These are phyloP conservation scores for Wallacemonas sp. DNA, from an alignment of 208 protist genomes.

Conservation along the genomic window DNA sequence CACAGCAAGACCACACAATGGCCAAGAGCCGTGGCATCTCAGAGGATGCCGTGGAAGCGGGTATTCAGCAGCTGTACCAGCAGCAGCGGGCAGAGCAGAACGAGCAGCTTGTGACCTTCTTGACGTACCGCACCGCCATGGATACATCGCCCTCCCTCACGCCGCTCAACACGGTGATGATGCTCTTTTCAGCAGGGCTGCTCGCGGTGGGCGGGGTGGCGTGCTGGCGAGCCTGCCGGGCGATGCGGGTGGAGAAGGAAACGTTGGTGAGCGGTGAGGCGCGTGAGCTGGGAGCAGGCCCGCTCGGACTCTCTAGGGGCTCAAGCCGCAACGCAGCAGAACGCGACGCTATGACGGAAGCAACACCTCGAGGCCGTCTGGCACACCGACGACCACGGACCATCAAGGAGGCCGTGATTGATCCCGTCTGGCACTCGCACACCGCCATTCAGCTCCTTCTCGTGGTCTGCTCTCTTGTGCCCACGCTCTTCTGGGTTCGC, in stretches of 20 bases:
- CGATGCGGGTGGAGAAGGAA: slow-evolving; percentile 22
- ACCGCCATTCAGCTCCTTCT: slow-evolving; percentile 10
- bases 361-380: background rate
- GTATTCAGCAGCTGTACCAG: slow-evolving; percentile 6
- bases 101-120: slow-evolving; percentile 6
- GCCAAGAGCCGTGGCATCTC: background rate
- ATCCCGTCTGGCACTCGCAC: slow-evolving; percentile 5
- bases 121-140: slow-evolving; percentile 14
- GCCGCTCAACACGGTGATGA: slow-evolving; percentile 9
- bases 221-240: slow-evolving; percentile 23
- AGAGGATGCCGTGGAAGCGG: background rate
- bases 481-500: slow-evolving; percentile 13
- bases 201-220: slow-evolving; percentile 26
- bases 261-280: slow-evolving; percentile 4
- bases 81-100: slow-evolving; percentile 4
- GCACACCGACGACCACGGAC: background rate
- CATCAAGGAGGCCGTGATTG: slow-evolving; percentile 7
- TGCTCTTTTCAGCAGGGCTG: slow-evolving; percentile 23
- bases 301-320: background rate
- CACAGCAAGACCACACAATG: no score
- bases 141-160: slow-evolving; percentile 17
- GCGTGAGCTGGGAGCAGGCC: slow-evolving; percentile 1
- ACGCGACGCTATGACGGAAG: background rate
- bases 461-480: background rate
- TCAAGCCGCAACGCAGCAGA: no score